Base-by-base conservation (phyloP, 2,329 filamentous ascomycete species). In the Scedosporium aurantiacum region DNA sequence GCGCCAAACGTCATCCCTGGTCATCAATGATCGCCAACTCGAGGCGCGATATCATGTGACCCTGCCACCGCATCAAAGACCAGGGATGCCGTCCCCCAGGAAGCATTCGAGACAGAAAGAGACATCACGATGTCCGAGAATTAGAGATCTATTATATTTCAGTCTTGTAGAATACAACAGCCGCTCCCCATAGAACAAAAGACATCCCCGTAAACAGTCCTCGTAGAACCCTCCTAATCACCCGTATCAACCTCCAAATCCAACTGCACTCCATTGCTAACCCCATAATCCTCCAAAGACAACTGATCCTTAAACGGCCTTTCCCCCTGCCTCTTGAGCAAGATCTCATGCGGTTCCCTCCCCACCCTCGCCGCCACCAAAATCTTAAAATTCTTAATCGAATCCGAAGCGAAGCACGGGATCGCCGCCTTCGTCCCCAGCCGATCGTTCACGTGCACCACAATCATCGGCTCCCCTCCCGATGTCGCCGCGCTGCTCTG, bases 381-480 rank as follows among this genome's bases (percentile, higher is more conserved):
- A 56, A 91, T 87, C 76, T 97, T 97, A 77, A 97, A 91, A 63
- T 92, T 82, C 65, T 87, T 87, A 66, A 97, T 87, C 6, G 86
- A 87, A 75, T 97, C 93, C 2, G 85, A 88, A 0, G 90, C 86
- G 62, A 96, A 79, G 71, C 92, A 97, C 0, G 93, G 93, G 65
- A 97, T 94, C 60, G 90, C 88, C 16, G 92, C 90, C 70, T 96
- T 96, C n/a, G 93, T 97, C 12, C 93, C 93, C 41, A 97, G 78
- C n/a, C 93, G 84, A 74, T 97, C 93, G 72, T 97, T 97, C 70
- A 97, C 86, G 69, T 93, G 85, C 18, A 97, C 92, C 59, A 96
- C 84, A 66, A 97, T 97, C 88, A 97, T 95, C 62, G 91, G 87
- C 70, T 95, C 88, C 5, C 79, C 73, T 3, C 75, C 45, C 8